Evolutionary conservation across 495 filamentous ascomycete genomes (phyloP), one percentile per base, ranked within the genome.

Genomic region (Bathelium albidoporum): DNA sequence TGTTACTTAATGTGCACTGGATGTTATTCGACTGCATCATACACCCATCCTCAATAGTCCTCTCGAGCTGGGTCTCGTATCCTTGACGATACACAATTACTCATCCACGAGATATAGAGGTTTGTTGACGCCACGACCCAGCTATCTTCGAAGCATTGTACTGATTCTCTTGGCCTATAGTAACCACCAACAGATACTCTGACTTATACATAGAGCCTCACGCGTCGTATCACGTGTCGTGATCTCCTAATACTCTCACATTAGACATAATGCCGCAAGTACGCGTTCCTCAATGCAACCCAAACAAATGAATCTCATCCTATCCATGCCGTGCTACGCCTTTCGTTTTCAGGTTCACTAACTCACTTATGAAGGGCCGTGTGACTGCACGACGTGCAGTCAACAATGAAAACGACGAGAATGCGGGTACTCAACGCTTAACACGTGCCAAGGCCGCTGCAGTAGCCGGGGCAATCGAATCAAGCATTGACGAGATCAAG

Each of bases 361-460:
- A 55, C 24, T 29, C 24, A 29, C 24, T 29, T 26, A 28, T 11
- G 9, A n/a, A 55, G 49, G 16, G 5, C 4, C 49, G 49, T 11
- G 29, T 24, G 26, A 75, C 77, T 60, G 74, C 81, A 68, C 80
- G 86, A 62, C 85, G 91, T 76, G 81, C 83, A 67, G 76, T 86
- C 64, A 86, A 86, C 69, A 93, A 97, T 73, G 91, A 96, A 76
- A 96, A 96, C 71, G 94, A 96, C 71, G 94, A 97, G 80, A 96
- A 95, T 70, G 77, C 75, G 44, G 84, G 80, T 28, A 84, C 88
- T 63, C 87, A 85, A 74, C 91, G 93, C 76, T 70, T 97, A 71
- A 98, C 94, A 60, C 83, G 94, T 73, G 93, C 95, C 64, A 98
- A 98, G 78, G 85, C 91, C 16, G 89, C 89, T 44, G 87, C 88